Evolutionary conservation across 495 filamentous ascomycete species (phyloP).

Genomic region (Articulospora tetracladia): DNA sequence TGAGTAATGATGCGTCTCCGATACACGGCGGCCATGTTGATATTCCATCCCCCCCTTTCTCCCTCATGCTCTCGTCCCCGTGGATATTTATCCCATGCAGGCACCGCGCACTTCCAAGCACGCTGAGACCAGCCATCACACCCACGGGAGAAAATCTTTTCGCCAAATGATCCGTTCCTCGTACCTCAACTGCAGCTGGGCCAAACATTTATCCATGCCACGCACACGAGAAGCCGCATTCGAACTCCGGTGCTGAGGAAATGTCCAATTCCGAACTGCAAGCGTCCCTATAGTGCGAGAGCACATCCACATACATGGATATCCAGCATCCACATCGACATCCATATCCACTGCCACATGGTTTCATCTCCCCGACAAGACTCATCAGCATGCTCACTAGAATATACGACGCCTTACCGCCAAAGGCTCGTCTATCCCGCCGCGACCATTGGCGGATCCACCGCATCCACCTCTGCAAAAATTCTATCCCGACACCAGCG

Average conservation of each 20-base stretch:
- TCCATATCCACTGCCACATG: not conserved
- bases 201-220: not conserved
- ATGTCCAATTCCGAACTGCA: not conserved
- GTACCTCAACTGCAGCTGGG: too few relatives aligned
- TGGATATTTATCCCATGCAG: not conserved
- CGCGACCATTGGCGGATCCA: not conserved
- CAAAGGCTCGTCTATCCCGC: not conserved
- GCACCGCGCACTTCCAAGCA: not conserved
- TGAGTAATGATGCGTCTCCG: too few relatives aligned
- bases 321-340: too few relatives aligned
- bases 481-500: slow-evolving; percentile 14
- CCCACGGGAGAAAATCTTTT: not conserved
- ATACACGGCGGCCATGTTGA: not conserved
- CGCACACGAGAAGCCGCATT: not conserved
- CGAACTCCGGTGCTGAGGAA: not conserved
- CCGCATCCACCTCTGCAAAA: not conserved
- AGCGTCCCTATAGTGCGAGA: too few relatives aligned
- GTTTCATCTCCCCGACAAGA: not conserved
- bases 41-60: not conserved
- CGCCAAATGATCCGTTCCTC: not conserved
- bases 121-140: too few relatives aligned
- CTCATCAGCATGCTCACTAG: too few relatives aligned
- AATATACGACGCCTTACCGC: slow-evolving; percentile 2
- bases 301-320: too few relatives aligned
- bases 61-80: not conserved